Conservation (phyloP, 2,329 filamentous ascomycete species). For the Microthyrium microscopicum region DNA sequence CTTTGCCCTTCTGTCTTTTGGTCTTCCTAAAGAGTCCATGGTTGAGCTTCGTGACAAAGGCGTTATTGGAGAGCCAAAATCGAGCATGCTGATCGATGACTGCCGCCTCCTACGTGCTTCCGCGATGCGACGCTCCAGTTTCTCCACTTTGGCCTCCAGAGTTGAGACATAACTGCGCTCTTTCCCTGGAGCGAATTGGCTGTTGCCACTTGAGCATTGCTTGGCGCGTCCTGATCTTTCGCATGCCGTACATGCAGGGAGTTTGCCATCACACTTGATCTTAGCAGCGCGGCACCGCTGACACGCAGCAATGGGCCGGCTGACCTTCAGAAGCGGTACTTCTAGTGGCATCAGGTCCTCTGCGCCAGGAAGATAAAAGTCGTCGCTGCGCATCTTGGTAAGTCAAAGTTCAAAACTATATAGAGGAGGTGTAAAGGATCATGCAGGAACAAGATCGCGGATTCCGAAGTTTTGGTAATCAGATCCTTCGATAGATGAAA, state of each 20-base stretch:
- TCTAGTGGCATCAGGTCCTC: conserved; percentile 27
- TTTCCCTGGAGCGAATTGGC: conserved; percentile 90
- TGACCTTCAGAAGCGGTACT: conserved; percentile 52
- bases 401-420: too few relatives aligned
- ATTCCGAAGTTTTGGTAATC: too few relatives aligned
- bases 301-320: conserved; percentile 63
- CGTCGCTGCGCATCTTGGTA: conserved; percentile 8
- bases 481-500: too few relatives aligned
- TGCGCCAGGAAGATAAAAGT: conserved; percentile 10
- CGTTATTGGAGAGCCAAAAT: conserved; percentile 32
- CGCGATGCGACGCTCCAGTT: conserved; percentile 59
- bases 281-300: conserved; percentile 78
- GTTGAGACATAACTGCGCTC: conserved; percentile 94
- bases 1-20: conserved; percentile 23
- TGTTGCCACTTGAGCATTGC: conserved; percentile 86
- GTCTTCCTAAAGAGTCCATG: conserved; percentile 15
- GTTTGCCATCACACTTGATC: conserved; percentile 94
- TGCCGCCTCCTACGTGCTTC: conserved; percentile 50
- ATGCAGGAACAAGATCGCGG: too few relatives aligned
- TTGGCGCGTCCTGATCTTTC: conserved; percentile 74
- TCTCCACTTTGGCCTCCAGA: conserved; percentile 79
- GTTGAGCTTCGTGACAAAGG: conserved; percentile 17
- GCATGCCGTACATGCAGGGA: conserved; percentile 88
- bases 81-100: conserved; percentile 50
- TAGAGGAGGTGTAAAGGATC: too few relatives aligned